Percentiles rank a stretch among this genome's conserved stretches.
These are phyloP conservation scores for Acanthamoeba royreba DNA, from an alignment of 208 protist species.

Conservation along the genomic window DNA sequence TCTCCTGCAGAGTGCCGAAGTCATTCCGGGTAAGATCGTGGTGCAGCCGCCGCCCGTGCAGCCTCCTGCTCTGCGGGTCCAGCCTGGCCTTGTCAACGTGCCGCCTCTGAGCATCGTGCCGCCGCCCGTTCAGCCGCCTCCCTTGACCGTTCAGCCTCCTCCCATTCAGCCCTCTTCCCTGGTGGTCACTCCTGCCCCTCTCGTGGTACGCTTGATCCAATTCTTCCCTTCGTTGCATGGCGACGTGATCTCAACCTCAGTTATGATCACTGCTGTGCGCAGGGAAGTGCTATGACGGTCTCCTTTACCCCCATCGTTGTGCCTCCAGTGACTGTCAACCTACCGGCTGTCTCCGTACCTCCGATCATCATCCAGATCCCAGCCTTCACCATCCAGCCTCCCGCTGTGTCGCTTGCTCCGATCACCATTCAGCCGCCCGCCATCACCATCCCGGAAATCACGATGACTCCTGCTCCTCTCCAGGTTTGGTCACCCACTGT, in stretches of 20 bases:
- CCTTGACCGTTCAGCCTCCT: not conserved
- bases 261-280: too few species aligned
- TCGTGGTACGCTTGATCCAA: too few species aligned
- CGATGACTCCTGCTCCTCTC: not conserved
- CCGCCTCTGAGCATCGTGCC: not conserved
- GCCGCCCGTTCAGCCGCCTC: not conserved
- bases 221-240: too few species aligned
- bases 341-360: not conserved
- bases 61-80: not conserved
- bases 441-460: not conserved
- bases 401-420: not conserved
- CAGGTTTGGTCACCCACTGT: not conserved
- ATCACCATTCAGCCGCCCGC: not conserved
- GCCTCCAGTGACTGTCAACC: not conserved
- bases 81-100: not conserved
- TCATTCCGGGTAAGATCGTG: not conserved
- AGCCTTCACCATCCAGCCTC: not conserved
- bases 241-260: too few species aligned
- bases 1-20: not conserved
- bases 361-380: slow-evolving; percentile 10
- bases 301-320: not conserved
- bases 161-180: not conserved
- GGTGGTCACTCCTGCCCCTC: not conserved
- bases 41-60: not conserved
- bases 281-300: not conserved